These are phyloP conservation scores for Aschersonia sp. DNA, from an alignment of 2,329 filamentous ascomycete species.

Conservation along the genomic window DNA sequence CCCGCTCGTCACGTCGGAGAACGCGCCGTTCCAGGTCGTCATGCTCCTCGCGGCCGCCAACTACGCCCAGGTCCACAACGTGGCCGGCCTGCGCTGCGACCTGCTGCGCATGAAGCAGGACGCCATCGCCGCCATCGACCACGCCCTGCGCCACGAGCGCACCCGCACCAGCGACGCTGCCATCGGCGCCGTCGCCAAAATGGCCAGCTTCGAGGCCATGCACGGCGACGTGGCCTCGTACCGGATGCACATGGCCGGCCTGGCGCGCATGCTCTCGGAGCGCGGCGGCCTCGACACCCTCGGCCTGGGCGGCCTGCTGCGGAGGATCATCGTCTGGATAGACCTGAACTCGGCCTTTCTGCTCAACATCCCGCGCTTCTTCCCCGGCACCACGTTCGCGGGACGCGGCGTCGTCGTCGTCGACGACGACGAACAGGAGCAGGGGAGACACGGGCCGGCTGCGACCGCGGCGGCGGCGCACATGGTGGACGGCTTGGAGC, in stretches of 20 bases:
- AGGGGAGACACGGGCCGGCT: not conserved
- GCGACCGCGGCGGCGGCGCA: not conserved
- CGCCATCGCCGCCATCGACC: constrained; percentile 27
- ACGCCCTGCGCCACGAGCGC: constrained; percentile 14
- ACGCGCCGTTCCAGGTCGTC: constrained; percentile 12
- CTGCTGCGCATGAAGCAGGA: constrained; percentile 27
- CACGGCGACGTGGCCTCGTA: constrained; percentile 27
- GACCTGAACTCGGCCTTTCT: constrained; percentile 26
- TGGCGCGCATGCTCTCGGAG: constrained; percentile 25
- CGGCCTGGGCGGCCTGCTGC: constrained; percentile 28
- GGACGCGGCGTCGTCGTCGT: not conserved
- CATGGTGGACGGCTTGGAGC: constrained; percentile 10
- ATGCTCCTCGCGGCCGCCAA: constrained; percentile 15
- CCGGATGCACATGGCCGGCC: constrained; percentile 30
- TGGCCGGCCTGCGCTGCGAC: constrained; percentile 7
- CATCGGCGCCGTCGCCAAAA: constrained; percentile 32
- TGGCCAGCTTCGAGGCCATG: constrained; percentile 38
- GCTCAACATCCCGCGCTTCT: constrained; percentile 16
- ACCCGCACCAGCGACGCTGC: constrained; percentile 22
- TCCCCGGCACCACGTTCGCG: constrained; percentile 14
- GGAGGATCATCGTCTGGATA: constrained; percentile 32
- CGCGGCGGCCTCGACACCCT: constrained; percentile 27
- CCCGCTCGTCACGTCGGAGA: constrained; percentile 11
- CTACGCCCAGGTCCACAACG: constrained; percentile 7
- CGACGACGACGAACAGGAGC: not conserved